phyloP scores from a whole-genome alignment of 1,284 basidiomycete species.

The Kwoniella shivajii region DNA sequence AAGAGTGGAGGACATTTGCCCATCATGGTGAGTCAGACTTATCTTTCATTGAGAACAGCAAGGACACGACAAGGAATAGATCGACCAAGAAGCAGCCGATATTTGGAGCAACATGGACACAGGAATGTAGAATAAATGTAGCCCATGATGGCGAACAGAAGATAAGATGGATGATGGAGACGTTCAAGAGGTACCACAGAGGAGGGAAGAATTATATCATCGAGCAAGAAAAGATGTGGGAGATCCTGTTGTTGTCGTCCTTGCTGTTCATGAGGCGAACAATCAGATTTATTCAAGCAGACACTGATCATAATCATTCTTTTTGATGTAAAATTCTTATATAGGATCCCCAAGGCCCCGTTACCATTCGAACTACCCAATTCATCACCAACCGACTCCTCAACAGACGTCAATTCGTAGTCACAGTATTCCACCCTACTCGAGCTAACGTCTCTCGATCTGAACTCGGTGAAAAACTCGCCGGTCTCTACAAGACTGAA shows the following conservation, averaged over 20 bases:
- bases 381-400: conserved; percentile 99
- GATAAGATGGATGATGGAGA: not conserved
- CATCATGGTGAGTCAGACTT: conserved; percentile 49
- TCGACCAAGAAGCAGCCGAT: not conserved
- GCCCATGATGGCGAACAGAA: not conserved
- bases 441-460: conserved; percentile 92
- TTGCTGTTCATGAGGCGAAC: too few relatives aligned
- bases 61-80: not conserved
- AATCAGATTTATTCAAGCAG: not conserved
- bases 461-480: conserved; percentile 93
- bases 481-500: conserved; percentile 65
- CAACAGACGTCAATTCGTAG: conserved; percentile 81
- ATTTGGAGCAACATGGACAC: not conserved
- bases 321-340: not conserved
- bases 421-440: conserved; percentile 94
- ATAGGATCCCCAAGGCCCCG: conserved; percentile 78
- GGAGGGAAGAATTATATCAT: not conserved
- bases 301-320: not conserved
- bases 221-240: too few relatives aligned
- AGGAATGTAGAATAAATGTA: not conserved
- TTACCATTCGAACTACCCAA: conserved; percentile 98
- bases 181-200: not conserved
- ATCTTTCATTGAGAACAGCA: too few relatives aligned
- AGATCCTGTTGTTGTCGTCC: too few relatives aligned
- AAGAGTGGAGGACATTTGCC: conserved; percentile 33